Base-by-base conservation (phyloP, 495 filamentous ascomycete genomes). In the Copromyces sp. region DNA sequence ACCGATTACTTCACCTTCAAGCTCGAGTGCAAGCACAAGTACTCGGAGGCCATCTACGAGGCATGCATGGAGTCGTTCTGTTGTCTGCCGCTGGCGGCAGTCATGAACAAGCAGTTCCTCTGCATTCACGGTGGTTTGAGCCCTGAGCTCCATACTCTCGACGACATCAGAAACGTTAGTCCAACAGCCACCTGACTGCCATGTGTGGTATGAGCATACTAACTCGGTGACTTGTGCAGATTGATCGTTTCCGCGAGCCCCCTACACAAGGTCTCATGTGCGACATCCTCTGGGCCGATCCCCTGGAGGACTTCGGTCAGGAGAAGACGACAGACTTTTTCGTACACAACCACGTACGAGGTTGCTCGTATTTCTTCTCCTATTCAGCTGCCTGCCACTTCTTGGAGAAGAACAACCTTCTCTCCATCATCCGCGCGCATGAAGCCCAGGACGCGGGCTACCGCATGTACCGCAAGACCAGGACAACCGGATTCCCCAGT, bases 1-100 rank as follows among this genome's bases (percentile, higher is more conserved):
- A 99, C 95, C 37, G 95, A 99, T 80, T 99, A 99, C 86, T 99
- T 99, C 85, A 99, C 95, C 69, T 99, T 99, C 86, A 98, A 98
- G 86, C 88, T 99, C 71, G 95, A 99, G 82, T 99, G 95, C 86
- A 97, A 95, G 84, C 94, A 99, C 88, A 99, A 99, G 79, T 99
- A 99, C 83, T 96, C 93, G 68, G 95, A 98, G 83, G 88, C 87
- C 75, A 90, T 99, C 73, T 99, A 99, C 81, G 95, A 99, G 81
- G 95, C 95, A 44, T 98, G 95, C 83, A 95, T 97, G 89, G 94
- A 98, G 73, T 95, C 95, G 39, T 99, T 99, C 87, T 99, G 95
- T 81, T 86, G 91, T 76, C 86, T 99, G 76, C 95, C 95, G 68
- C 86, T 99, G 80, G 95, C 95, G 74, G 95, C 95, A 20, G 90